Evolutionary conservation across 2,329 filamentous ascomycete genomes (phyloP), one percentile per base, ranked within the genome.

Genomic region (Diatrype stigma): DNA sequence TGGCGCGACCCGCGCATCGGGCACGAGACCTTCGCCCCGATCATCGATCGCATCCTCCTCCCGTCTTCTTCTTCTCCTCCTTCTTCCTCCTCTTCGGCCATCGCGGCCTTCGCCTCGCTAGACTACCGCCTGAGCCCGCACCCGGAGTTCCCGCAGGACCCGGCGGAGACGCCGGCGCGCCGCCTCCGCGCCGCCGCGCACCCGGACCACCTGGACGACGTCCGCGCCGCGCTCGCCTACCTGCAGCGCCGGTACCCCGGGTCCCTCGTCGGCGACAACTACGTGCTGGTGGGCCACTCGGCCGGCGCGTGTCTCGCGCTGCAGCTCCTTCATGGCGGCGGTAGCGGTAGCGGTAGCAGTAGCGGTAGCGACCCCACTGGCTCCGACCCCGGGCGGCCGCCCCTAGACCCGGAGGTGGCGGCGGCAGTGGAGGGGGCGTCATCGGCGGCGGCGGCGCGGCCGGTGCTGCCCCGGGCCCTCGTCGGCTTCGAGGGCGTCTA

Each of bases 401-500:
- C n/a, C n/a, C n/a, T n/a, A n/a, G n/a, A n/a, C n/a, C n/a, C n/a
- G n/a, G n/a, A n/a, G n/a, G n/a, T n/a, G n/a, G n/a, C n/a, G n/a
- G n/a, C n/a, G n/a, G n/a, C n/a, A n/a, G 54, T 14, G 21, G 50
- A 48, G 17, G 16, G 5, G 45, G 55, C 58, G 11, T 54, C 55
- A 1, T 47, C 47, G 17, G 42, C 42, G 8, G 51, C 58, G 7
- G 59, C 66, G 7, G 46, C 40, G 3, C 57, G 56, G 8, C 62
- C 72, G 3, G 67, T 65, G 6, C 62, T 73, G 17, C 82, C 82
- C 0, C 61, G 69, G 2, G 79, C 76, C 3, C 67, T 88, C n/a
- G 63, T 88, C 4, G 78, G 83, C 32, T 67, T 87, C 19, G 79
- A 80, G 50, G 86, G 87, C 1, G 81, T 90, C 21, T 89, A 89